phyloP scores from a whole-genome alignment of 2,329 filamentous ascomycete genomes.

The Shiraia sp. region DNA sequence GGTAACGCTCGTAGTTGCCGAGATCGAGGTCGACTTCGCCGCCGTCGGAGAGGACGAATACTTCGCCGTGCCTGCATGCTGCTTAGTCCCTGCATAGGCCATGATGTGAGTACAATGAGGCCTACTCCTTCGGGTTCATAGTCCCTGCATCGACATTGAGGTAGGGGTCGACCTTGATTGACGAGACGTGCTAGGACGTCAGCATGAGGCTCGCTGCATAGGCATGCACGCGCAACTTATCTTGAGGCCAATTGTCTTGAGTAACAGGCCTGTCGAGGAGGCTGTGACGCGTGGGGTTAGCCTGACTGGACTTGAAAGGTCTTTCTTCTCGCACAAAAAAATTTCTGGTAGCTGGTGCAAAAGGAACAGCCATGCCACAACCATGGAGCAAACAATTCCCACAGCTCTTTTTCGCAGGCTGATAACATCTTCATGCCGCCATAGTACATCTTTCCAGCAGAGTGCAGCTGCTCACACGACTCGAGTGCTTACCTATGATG shows the following conservation, averaged over 20 bases:
- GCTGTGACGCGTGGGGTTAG: conserved; percentile 53
- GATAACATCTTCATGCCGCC: too few relatives aligned
- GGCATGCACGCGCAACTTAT: conserved; percentile 56
- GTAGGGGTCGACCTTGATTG: conserved; percentile 74
- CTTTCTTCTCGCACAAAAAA: too few relatives aligned
- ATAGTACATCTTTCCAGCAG: background rate
- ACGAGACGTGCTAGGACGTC: conserved; percentile 58
- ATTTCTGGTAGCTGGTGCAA: too few relatives aligned
- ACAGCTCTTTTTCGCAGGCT: too few relatives aligned
- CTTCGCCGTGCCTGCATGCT: conserved; percentile 73
- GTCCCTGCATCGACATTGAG: conserved; percentile 77
- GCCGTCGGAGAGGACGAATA: conserved; percentile 84
- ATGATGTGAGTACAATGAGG: background rate
- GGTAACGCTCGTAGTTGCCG: conserved; percentile 79
- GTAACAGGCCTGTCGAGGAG: conserved; percentile 72
- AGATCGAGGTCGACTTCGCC: conserved; percentile 77
- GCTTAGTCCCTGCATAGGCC: conserved; percentile 13
- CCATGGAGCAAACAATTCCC: too few relatives aligned
- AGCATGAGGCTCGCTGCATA: conserved; percentile 27
- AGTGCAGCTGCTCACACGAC: background rate
- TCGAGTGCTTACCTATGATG: conserved; percentile 63
- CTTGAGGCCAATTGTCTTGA: conserved; percentile 80
- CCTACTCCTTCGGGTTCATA: conserved; percentile 68
- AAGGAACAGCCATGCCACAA: too few relatives aligned
- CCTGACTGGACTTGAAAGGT: conserved; percentile 5